Evolutionary conservation across 192 early-diverging fungal species (phyloP), one percentile per base, ranked within the genome.

Genomic region (Backusella sp.): DNA sequence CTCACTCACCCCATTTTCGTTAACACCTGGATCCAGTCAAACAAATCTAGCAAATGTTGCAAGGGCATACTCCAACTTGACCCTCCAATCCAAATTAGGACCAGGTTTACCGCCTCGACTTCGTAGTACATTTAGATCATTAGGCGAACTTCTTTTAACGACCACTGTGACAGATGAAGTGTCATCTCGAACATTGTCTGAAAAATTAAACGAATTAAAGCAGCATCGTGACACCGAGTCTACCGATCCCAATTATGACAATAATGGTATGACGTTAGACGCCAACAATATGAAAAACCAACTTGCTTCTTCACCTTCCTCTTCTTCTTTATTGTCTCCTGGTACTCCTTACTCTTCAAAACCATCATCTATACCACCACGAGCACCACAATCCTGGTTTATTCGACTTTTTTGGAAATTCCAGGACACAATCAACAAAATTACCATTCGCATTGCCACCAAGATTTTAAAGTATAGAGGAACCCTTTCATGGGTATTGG

Each of bases 21-120:
- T 71, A 15, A 71, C 70, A 17, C 70, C 70, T 71, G 70, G 26
- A 7, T 23, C 70, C 21, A 71, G 70, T 32, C 70, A 71, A 28
- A 71, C 70, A 28, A 71, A 71, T 14, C 41, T 71, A 30, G 42
- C 35, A 6, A 71, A 44, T 71, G 36, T 71, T 9, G 70, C 70
- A 28, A 71, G 42, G 39, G 70, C 28, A 3, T 71, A 71, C 6
- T 71, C 70, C 23, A 49, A 28, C 23, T 42, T 71, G 1, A 46
- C 5, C 17, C 44, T 71, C 28, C 70, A 71, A 30, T 46, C 70
- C 42, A 71, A 71, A 49, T 30, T 71, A 49, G 70, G 70, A 5
- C 26, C 26, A 26, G 21, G 21, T 6, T 30, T 49, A 44, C 41
- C 70, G 7, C 70, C 70, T 44, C 35, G 68, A 21, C 12, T 71